These are phyloP conservation scores for Wallacemonas sp. DNA, from an alignment of 208 protist genomes.

Conservation along the genomic window DNA sequence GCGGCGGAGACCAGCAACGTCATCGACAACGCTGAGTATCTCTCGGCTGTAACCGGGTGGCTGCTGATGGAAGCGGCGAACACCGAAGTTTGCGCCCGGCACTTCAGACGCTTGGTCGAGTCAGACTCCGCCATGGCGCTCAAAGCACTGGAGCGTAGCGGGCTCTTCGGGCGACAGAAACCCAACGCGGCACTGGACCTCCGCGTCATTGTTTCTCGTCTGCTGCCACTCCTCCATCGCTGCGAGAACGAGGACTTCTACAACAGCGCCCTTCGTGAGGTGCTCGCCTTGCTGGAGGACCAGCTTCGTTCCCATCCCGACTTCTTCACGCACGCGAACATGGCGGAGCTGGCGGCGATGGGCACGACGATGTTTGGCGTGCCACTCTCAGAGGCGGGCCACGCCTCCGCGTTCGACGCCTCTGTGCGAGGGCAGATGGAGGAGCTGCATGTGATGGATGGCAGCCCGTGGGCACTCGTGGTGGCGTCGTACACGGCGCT, in stretches of 20 bases:
- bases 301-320: constrained; percentile 44
- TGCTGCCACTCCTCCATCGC: constrained; percentile 69
- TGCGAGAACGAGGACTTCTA: constrained; percentile 71
- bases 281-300: constrained; percentile 63
- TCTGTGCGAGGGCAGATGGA: constrained; percentile 68
- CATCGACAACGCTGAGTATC: constrained; percentile 28
- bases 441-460: constrained; percentile 87
- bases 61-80: constrained; percentile 63
- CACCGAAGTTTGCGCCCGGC: constrained; percentile 34
- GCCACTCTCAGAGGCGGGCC: constrained; percentile 16
- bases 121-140: constrained; percentile 50
- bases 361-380: constrained; percentile 61
- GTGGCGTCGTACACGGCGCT: constrained; percentile 75
- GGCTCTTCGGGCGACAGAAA: constrained; percentile 33
- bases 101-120: constrained; percentile 64
- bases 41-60: constrained; percentile 65
- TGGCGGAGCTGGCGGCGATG: constrained; percentile 58
- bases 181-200: constrained; percentile 30
- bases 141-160: constrained; percentile 49
- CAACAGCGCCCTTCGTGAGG: constrained; percentile 56
- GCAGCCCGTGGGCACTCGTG: constrained; percentile 73
- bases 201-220: constrained; percentile 29
- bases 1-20: constrained; percentile 34
- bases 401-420: constrained; percentile 37
- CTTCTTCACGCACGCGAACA: constrained; percentile 56